Evolutionary conservation across 129 eudicot genomes (phyloP), one percentile per base, ranked within the genome.

Genomic region (Solidago caesia): DNA sequence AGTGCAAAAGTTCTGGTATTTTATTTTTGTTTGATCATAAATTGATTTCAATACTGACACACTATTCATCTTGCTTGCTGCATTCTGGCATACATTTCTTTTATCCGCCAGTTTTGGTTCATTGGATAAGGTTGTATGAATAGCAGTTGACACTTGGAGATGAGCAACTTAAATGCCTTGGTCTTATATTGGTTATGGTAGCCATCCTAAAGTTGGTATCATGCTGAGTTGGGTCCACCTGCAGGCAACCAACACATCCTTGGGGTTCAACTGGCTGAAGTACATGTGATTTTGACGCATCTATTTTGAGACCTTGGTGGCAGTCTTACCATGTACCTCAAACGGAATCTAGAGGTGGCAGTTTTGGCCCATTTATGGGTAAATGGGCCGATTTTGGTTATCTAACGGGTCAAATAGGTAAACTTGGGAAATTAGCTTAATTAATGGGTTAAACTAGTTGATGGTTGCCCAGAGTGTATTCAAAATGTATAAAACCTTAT

Each of bases 1-100:
- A 88, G 92, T 46, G 86, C 92, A 56, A 88, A 88, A 85, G 92
- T 83, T 68, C 72, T 88, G 92, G 89, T 88, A 82, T 60, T 49
- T 21, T 21, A 42, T 69, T 13, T 25, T 52, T 77, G 53, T 47
- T 27, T 47, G 26, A 11, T 55, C 44, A 29, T 11, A 26, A 49
- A 2, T 58, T 29, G 58, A 12, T 41, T 16, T 9, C 7, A 12
- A 52, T 46, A 21, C 21, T 21, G 21, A 7, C 4, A 44, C 39
- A 33, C 5, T 47, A 27, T 44, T 68, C 45, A 12, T 72, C 71
- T 7, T 56, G 65, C 67, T 39, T 72, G 5, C 43, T 58, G 12
- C 61, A 66, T 58, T 59, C 11, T 14, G 33, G 64, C 64, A 52
- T 6, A 56, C 39, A 49, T 62, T 26, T 15, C 8, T 59, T 42